phyloP scores from a whole-genome alignment of 345 rosid genomes.

The Hibiscus mutabilis region DNA sequence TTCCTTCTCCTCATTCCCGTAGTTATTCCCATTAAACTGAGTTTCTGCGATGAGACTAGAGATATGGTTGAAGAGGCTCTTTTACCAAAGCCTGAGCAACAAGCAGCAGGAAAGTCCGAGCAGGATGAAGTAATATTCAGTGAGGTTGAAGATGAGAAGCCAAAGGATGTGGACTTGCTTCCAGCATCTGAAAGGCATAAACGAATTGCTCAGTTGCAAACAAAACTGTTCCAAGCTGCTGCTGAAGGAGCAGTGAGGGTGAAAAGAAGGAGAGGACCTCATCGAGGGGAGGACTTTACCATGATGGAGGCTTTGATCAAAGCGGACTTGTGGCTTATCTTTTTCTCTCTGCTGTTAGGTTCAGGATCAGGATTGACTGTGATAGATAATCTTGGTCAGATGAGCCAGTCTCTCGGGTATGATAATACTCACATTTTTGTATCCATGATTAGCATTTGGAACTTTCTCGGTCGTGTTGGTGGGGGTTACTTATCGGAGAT shows the following conservation, averaged over 20 bases:
- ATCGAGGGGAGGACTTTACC: slow-evolving; percentile 91
- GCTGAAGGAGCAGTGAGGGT: slow-evolving; percentile 87
- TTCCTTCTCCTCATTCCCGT: slow-evolving; percentile 62
- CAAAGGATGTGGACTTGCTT: slow-evolving; percentile 77
- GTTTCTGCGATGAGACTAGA: slow-evolving; percentile 38
- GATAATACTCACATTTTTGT: slow-evolving; percentile 79
- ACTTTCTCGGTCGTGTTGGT: slow-evolving; percentile 90
- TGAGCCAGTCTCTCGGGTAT: slow-evolving; percentile 88
- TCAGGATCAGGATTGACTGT: slow-evolving; percentile 96
- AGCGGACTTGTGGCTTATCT: slow-evolving; percentile 94
- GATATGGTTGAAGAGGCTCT: slow-evolving; percentile 53
- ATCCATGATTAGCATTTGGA: slow-evolving; percentile 98
- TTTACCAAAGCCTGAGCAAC: slow-evolving; percentile 36
- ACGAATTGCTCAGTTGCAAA: slow-evolving; percentile 76
- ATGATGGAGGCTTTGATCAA: slow-evolving; percentile 78
- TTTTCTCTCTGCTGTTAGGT: slow-evolving; percentile 76
- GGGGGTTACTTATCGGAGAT: slow-evolving; percentile 96
- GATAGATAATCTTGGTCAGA: slow-evolving; percentile 95
- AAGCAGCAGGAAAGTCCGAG: slow-evolving; percentile 40
- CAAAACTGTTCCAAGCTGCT: slow-evolving; percentile 72
- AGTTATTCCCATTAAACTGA: slow-evolving; percentile 52
- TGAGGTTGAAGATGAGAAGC: slow-evolving; percentile 95
- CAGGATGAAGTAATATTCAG: slow-evolving; percentile 67
- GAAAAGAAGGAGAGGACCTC: slow-evolving; percentile 76
- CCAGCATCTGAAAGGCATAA: slow-evolving; percentile 79